Evolutionary conservation across 164 flowering plant genomes (phyloP).

Genomic region (Hamamelis virginiana): DNA sequence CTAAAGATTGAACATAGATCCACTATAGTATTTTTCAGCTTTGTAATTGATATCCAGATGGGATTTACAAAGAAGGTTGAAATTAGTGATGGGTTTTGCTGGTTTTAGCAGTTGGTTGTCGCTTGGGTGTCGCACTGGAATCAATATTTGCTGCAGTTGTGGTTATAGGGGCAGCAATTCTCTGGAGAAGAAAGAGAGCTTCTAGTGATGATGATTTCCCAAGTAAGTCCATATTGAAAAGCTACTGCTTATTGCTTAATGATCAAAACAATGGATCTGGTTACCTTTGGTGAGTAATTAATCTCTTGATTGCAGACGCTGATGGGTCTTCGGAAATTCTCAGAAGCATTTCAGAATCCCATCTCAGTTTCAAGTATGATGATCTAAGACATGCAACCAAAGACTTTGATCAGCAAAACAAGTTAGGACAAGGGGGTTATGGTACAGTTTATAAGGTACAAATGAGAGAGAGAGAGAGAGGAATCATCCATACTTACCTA

Average conservation of each 20-base stretch:
- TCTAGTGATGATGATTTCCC: neutral
- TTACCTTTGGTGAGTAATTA: neutral
- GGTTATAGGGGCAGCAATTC: slow-evolving; percentile 1
- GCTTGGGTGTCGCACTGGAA: neutral
- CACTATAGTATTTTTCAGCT: too few species aligned
- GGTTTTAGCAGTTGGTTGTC: too few species aligned
- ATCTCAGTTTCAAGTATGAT: slow-evolving; percentile 27
- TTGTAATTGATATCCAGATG: too few species aligned
- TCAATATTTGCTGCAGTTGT: neutral
- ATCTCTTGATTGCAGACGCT: neutral
- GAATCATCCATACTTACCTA: too few species aligned
- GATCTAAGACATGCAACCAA: slow-evolving; percentile 33
- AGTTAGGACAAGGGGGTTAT: slow-evolving; percentile 42
- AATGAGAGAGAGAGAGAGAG: too few species aligned
- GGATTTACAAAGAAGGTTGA: too few species aligned
- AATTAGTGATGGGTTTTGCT: too few species aligned
- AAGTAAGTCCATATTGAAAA: too few species aligned
- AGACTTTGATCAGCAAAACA: slow-evolving; percentile 23
- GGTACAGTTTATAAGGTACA: slow-evolving; percentile 36
- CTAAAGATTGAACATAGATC: too few species aligned
- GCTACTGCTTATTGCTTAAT: too few species aligned
- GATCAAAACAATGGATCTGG: too few species aligned
- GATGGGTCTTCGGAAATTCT: neutral
- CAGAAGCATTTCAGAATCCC: neutral
- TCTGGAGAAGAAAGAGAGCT: slow-evolving; percentile 1